Evolutionary conservation across 2,329 filamentous ascomycete species (phyloP).

Genomic region (Tolypocladium tropicale): DNA sequence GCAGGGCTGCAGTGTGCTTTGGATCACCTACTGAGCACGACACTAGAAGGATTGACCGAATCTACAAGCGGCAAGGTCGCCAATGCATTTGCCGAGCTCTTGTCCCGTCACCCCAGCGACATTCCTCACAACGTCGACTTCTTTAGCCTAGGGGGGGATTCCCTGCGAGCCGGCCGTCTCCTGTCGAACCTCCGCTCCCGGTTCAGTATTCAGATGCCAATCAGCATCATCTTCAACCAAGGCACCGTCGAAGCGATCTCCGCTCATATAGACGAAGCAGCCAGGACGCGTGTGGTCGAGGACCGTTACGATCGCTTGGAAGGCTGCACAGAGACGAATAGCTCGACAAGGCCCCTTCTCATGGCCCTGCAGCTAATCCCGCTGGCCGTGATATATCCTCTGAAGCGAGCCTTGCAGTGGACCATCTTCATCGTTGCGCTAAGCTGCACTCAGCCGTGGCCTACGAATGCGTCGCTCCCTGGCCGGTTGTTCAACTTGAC

Average conservation of each 20-base stretch:
- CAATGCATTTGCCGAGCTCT: slow-evolving; percentile 33
- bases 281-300: slow-evolving; percentile 2
- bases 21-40: slow-evolving; percentile 11
- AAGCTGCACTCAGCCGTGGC: slow-evolving; percentile 26
- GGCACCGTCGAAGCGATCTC: slow-evolving; percentile 32
- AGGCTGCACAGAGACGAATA: slow-evolving; percentile 30
- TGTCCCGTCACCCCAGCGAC: slow-evolving; percentile 27
- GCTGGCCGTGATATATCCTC: slow-evolving; percentile 36
- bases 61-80: slow-evolving; percentile 27
- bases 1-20: slow-evolving; percentile 22
- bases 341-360: slow-evolving; percentile 38
- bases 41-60: slow-evolving; percentile 11
- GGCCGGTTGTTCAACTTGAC: slow-evolving; percentile 39
- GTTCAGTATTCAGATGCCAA: slow-evolving; percentile 37
- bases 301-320: slow-evolving; percentile 9
- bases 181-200: slow-evolving; percentile 38
- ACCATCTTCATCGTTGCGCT: slow-evolving; percentile 39
- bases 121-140: slow-evolving; percentile 34
- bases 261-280: slow-evolving; percentile 23
- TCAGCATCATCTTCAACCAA: slow-evolving; percentile 39
- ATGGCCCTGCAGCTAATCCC: slow-evolving; percentile 41
- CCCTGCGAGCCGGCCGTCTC: slow-evolving; percentile 40
- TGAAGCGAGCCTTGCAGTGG: slow-evolving; percentile 41
- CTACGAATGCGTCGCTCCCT: slow-evolving; percentile 25
- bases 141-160: slow-evolving; percentile 43